Evolutionary conservation across 1,284 basidiomycete genomes (phyloP).

Genomic region (Coriolopsis trogii): DNA sequence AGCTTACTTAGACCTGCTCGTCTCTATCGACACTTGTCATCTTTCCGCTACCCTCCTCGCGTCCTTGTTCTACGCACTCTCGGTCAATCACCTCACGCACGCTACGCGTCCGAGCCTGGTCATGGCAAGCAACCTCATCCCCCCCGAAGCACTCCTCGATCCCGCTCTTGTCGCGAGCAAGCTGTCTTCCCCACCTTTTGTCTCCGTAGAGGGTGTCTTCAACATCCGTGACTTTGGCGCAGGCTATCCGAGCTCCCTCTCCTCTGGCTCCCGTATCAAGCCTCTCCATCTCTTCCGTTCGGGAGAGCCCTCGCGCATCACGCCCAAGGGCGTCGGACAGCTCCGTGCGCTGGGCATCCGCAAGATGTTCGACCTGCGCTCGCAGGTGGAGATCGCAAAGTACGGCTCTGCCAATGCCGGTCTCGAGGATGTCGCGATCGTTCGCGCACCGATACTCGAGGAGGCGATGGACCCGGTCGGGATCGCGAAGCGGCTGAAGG

Average conservation of each 20-base stretch:
- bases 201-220: slow-evolving; percentile 41
- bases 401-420: slow-evolving; percentile 35
- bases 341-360: slow-evolving; percentile 40
- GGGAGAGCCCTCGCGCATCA: slow-evolving; percentile 42
- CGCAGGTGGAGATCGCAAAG: slow-evolving; percentile 38
- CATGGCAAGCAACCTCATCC: not conserved
- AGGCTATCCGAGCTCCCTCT: not conserved
- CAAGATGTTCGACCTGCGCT: slow-evolving; percentile 46
- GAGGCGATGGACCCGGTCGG: slow-evolving; percentile 37
- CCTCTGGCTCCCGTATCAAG: slow-evolving; percentile 32
- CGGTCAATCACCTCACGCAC: too few relatives aligned
- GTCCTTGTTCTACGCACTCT: too few relatives aligned
- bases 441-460: slow-evolving; percentile 32
- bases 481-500: slow-evolving; percentile 27
- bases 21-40: too few relatives aligned
- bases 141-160: not conserved
- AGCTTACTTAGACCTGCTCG: too few relatives aligned
- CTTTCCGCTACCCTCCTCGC: too few relatives aligned
- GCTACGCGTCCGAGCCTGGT: too few relatives aligned
- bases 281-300: slow-evolving; percentile 42
- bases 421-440: slow-evolving; percentile 37
- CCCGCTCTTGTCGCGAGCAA: not conserved
- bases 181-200: slow-evolving; percentile 39
- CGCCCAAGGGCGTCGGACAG: slow-evolving; percentile 38
- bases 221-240: slow-evolving; percentile 43